These are phyloP conservation scores for Porphyra umbilicalis DNA, from an alignment of 31 red algal species.

Conservation along the genomic window DNA sequence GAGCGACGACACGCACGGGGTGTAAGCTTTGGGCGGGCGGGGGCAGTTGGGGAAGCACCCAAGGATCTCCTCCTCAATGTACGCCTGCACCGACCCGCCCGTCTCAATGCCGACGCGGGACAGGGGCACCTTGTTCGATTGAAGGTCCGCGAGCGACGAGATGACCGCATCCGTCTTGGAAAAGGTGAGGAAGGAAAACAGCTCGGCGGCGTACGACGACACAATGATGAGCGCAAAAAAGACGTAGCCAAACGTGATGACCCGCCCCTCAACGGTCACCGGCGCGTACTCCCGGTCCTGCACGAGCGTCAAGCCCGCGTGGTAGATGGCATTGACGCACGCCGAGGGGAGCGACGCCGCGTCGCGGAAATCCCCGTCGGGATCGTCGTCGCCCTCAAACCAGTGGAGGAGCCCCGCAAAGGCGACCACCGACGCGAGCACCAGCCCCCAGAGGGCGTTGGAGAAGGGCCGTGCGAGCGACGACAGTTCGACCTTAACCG, in stretches of 20 bases:
- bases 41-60: background rate
- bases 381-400: background rate
- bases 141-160: background rate
- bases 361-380: background rate
- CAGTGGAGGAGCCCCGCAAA: background rate
- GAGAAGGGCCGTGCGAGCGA: background rate
- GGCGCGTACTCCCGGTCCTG: background rate
- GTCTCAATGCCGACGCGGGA: background rate
- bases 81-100: background rate
- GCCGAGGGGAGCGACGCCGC: background rate
- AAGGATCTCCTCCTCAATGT: background rate
- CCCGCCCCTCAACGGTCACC: background rate
- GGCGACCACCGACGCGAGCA: background rate
- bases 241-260: background rate
- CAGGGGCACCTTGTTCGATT: background rate
- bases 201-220: background rate
- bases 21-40: background rate
- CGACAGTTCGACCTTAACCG: background rate
- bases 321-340: background rate
- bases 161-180: background rate
- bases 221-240: constrained; percentile 1
- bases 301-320: background rate
- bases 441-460: background rate
- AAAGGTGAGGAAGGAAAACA: background rate
- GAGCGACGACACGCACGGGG: background rate